These are phyloP conservation scores for Halenospora varia DNA, from an alignment of 495 filamentous ascomycete species.

Conservation along the genomic window DNA sequence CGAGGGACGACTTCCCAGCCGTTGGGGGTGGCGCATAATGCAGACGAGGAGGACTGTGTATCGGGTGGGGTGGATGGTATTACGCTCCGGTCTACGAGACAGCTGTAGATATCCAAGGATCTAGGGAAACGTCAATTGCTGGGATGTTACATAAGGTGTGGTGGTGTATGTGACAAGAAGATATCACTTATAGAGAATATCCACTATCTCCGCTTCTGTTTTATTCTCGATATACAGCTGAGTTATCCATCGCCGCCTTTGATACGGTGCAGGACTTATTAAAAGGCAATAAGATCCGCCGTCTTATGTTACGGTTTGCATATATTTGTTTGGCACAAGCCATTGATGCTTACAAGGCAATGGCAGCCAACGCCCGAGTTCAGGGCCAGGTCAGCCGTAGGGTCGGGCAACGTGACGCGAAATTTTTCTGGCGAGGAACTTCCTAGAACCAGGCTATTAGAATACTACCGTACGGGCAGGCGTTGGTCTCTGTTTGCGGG, in stretches of 20 bases:
- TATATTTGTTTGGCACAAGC: slow-evolving; percentile 9
- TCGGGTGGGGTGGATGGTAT: too few species aligned
- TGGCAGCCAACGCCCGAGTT: slow-evolving; percentile 5
- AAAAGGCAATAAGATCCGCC: slow-evolving; percentile 4
- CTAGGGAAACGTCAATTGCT: too few species aligned
- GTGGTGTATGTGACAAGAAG: too few species aligned
- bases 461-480: slow-evolving; percentile 6
- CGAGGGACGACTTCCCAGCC: too few species aligned
- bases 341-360: slow-evolving; percentile 10
- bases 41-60: too few species aligned
- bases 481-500: slow-evolving; percentile 5
- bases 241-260: slow-evolving; percentile 7
- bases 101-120: too few species aligned
- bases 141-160: too few species aligned
- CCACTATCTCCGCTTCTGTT: too few species aligned
- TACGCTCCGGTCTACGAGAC: too few species aligned
- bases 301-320: slow-evolving; percentile 11
- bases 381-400: slow-evolving; percentile 4
- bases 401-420: slow-evolving; percentile 2
- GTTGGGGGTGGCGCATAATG: too few species aligned
- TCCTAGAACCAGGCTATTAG: slow-evolving; percentile 10
- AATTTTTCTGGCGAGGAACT: slow-evolving; percentile 4
- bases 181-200: too few species aligned
- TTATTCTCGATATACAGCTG: too few species aligned
- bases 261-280: slow-evolving; percentile 9